Base-by-base conservation (phyloP, 805 yeast species). In the Suhomyces prunicola region DNA sequence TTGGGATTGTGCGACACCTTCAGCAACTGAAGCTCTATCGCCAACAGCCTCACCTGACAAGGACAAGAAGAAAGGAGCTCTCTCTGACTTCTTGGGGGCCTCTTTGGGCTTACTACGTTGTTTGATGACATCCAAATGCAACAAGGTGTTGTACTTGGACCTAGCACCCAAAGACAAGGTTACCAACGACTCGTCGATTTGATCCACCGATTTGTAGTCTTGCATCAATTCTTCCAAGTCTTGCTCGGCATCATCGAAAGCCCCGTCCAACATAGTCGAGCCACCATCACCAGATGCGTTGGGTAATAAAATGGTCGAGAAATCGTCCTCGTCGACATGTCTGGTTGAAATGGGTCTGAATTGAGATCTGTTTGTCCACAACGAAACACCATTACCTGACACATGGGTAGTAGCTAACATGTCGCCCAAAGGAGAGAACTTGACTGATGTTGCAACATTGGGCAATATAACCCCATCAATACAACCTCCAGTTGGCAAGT, bases 401-500 rank as follows among this genome's bases (percentile, higher is more conserved):
- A 91, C 97, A 70, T 94, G 98, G 0, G 96, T 79, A 0, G 98
- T 92, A 0, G 97, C 98, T 52, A 94, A 77, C 68, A 86, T 83
- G 60, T 94, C 97, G 44, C 97, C 97, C 52, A 84, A 78, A 2
- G 96, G 96, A 13, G 97, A 88, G 57, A 94, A 81, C 63, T 86
- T 83, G 31, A 96, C 76, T 51, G 81, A 76, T 0, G 97, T 90
- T 3, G 87, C 96, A n/a, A 91, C 92, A 60, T 79, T 83, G 1
- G 87, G 84, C 24, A 94, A 79, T 50, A 76, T 73, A 15, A 93
- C 85, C 57, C 97, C 97, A 72, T 94, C 99, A 53, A 94, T 90
- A 69, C 98, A 93, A 1, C 92, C 90, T 47, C 99, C 98, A 1
- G 97, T 88, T 42, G 98, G 98, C 54, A 94, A 80, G 68, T 94